These are phyloP conservation scores for Hyaloscypha hepaticicola DNA, from an alignment of 495 filamentous ascomycete species.

Conservation along the genomic window DNA sequence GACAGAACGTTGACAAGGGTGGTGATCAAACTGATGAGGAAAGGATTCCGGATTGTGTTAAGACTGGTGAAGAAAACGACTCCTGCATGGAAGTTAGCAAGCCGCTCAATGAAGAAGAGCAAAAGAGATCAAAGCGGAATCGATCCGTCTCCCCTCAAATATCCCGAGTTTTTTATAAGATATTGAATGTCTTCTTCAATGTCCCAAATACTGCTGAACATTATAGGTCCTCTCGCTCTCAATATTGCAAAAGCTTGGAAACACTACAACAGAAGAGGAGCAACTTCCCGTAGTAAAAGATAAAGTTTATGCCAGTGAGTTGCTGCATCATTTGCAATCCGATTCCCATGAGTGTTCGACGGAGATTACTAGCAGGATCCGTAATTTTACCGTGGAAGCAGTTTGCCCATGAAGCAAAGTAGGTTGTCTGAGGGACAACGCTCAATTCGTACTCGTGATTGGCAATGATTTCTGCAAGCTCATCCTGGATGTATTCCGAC, in stretches of 20 bases:
- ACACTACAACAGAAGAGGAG: neutral
- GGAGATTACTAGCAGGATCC: conserved; percentile 57
- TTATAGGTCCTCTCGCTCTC: too few species aligned
- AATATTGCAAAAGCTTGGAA: too few species aligned
- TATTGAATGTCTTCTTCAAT: too few species aligned
- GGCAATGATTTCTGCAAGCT: conserved; percentile 74
- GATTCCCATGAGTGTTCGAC: conserved; percentile 54
- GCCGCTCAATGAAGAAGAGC: neutral
- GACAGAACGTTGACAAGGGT: conserved; percentile 84
- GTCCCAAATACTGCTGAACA: too few species aligned
- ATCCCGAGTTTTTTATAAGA: too few species aligned
- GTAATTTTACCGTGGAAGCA: conserved; percentile 53
- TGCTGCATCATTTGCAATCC: conserved; percentile 67
- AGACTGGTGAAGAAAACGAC: conserved; percentile 75
- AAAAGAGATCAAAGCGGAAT: too few species aligned
- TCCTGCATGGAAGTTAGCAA: conserved; percentile 28
- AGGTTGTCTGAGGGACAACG: conserved; percentile 56
- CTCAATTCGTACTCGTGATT: conserved; percentile 64
- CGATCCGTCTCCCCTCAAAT: too few species aligned
- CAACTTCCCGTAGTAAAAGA: conserved; percentile 72
- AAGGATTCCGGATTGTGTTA: conserved; percentile 68
- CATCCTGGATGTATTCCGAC: conserved; percentile 60
- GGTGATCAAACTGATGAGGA: conserved; percentile 77
- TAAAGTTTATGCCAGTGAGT: conserved; percentile 81
- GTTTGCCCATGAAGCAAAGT: conserved; percentile 62